Conservation (phyloP, 257 asterid species). For the Vinca minor region DNA sequence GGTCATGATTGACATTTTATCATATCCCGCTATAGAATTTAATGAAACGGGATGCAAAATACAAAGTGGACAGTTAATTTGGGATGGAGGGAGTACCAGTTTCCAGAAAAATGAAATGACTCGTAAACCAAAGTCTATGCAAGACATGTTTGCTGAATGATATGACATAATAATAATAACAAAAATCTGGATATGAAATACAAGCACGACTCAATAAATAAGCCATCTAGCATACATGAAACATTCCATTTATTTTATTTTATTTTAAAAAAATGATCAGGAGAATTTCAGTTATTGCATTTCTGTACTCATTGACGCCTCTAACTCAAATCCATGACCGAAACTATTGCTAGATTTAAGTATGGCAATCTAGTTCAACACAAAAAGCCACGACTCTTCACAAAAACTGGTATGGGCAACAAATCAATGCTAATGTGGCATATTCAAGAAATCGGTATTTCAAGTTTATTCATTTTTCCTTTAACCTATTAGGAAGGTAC, state of each 20-base stretch:
- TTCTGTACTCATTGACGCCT: not conserved
- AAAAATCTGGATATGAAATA: not conserved
- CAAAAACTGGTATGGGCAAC: not conserved
- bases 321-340: not conserved
- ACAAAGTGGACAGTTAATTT: no score
- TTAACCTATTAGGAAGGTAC: not conserved
- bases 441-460: not conserved
- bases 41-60: no score
- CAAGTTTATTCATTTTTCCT: not conserved
- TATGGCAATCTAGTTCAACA: not conserved
- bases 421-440: not conserved
- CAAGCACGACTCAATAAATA: not conserved
- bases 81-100: not conserved
- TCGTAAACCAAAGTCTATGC: no score
- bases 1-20: no score
- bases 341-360: not conserved
- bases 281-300: not conserved
- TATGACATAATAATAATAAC: no score
- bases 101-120: slow-evolving; percentile 4
- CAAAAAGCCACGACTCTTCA: not conserved
- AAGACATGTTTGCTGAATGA: no score
- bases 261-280: not conserved
- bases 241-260: not conserved
- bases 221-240: not conserved
- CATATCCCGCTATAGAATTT: no score